Percentiles rank a stretch among this genome's conserved stretches.
These are phyloP conservation scores for Euphorbia pulcherrima DNA, from an alignment of 345 rosid species.

Conservation along the genomic window DNA sequence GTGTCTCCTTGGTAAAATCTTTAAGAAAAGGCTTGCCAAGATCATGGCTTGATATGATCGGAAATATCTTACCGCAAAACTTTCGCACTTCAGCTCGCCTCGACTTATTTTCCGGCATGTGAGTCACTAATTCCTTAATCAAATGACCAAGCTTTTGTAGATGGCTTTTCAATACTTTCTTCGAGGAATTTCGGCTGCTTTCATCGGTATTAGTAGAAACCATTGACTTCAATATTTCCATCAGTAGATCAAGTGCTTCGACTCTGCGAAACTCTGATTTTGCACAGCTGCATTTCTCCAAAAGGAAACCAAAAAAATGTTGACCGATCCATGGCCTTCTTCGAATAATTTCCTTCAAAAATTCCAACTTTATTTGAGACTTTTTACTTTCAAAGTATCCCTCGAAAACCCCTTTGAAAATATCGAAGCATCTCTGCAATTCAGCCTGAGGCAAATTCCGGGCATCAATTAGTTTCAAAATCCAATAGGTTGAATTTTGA, in stretches of 20 bases:
- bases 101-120: slow-evolving; percentile 66
- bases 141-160: slow-evolving; percentile 46
- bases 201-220: slow-evolving; percentile 38
- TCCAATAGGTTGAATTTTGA: slow-evolving; percentile 72
- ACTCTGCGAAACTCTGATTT: slow-evolving; percentile 72
- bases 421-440: slow-evolving; percentile 49
- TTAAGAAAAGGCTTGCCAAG: slow-evolving; percentile 57
- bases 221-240: slow-evolving; percentile 54
- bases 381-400: slow-evolving; percentile 67
- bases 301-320: slow-evolving; percentile 49
- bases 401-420: slow-evolving; percentile 45
- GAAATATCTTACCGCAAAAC: slow-evolving; percentile 58
- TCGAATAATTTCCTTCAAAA: slow-evolving; percentile 68
- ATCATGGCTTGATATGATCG: slow-evolving; percentile 42
- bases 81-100: slow-evolving; percentile 65
- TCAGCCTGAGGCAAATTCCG: slow-evolving; percentile 49
- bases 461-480: slow-evolving; percentile 68
- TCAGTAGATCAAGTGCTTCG: slow-evolving; percentile 71
- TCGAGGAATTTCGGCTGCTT: slow-evolving; percentile 39
- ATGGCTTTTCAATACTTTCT: slow-evolving; percentile 48
- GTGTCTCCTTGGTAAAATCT: slow-evolving; percentile 45
- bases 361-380: slow-evolving; percentile 69
- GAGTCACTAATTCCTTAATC: slow-evolving; percentile 48
- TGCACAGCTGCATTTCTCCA: slow-evolving; percentile 56
- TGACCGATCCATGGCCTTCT: slow-evolving; percentile 74